Conservation (phyloP, 2,329 filamentous ascomycete genomes). For the Penicillium sp. region DNA sequence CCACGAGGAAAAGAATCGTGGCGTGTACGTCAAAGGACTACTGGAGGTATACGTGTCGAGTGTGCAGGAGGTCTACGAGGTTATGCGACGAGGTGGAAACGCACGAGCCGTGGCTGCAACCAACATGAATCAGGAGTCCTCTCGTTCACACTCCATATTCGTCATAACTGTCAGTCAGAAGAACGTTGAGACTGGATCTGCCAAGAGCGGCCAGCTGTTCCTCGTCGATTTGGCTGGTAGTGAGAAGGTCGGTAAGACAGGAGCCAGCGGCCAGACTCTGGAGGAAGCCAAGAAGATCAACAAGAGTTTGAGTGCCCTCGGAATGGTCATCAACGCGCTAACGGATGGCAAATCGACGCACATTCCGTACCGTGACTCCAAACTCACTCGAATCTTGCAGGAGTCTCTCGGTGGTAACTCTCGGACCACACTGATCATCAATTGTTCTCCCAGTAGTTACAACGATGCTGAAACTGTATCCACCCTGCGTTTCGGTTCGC, state of each 20-base stretch:
- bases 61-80: conserved; percentile 93
- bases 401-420: conserved; percentile 98
- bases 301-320: conserved; percentile 96
- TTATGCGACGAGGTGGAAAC: conserved; percentile 89
- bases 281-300: conserved; percentile 99
- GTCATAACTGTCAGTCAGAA: conserved; percentile 97
- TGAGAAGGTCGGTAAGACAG: conserved; percentile 98
- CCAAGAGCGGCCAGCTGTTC: conserved; percentile 95
- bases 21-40: conserved; percentile 95
- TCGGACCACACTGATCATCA: conserved; percentile 96
- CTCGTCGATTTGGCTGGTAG: conserved; percentile 97
- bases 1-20: conserved; percentile 96
- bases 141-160: conserved; percentile 97
- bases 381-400: conserved; percentile 95
- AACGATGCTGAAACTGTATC: conserved; percentile 94
- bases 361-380: conserved; percentile 95
- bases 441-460: conserved; percentile 98
- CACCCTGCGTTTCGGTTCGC: conserved; percentile 90
- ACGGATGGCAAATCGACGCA: conserved; percentile 97
- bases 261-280: conserved; percentile 92
- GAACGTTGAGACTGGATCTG: conserved; percentile 93
- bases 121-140: conserved; percentile 99
- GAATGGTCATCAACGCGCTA: conserved; percentile 98
- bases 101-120: conserved; percentile 92
- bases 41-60: conserved; percentile 95